Base-by-base conservation (phyloP, 1,139 yeast genomes). In the Hemisphaericaspora subhashii region DNA sequence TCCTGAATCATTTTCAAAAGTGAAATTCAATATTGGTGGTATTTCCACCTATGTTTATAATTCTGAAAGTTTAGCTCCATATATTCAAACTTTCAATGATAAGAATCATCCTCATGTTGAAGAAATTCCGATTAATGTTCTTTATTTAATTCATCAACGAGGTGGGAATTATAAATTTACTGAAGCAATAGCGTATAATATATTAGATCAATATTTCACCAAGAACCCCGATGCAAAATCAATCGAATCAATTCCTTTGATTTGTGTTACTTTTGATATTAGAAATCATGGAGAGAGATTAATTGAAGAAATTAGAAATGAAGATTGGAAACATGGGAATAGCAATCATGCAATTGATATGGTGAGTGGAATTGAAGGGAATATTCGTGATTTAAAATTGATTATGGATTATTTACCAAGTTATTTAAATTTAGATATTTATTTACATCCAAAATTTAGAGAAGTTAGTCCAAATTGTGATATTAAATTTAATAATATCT, bases 211-310 rank as follows among this genome's bases (percentile, higher is more conserved):
- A 34, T 62, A 57, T 46, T 53, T 62, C 35, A 39, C 42, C 7
- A 47, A 52, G 17, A 53, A 53, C 37, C 37, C 39, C 1, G 41
- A 39, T 2, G 43, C 45, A 0, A 37, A 34, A 8, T 3, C 27
- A 5, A 14, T 15, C 5, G 41, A 44, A 10, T 40, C 51, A 21
- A 50, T 50, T 18, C 65, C 74, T 3, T 52, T 76, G 34, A 60
- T 80, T 25, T 73, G 78, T 35, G 74, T 79, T 10, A 64, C 81
- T 0, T 79, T 79, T 54, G 88, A 83, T 49, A 60, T 64, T 40
- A 66, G 83, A 41, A 82, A 83, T 57, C 88, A 83, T 51, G 88
- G 88, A 1, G 57, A 55, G 27, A 58, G 88, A 31, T 37, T 53
- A 8, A 55, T 77, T 2, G 64, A 69, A 36, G 49, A 44, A 1